phyloP scores from a whole-genome alignment of 306 rosid genomes.

The Trifolium fragiferum region DNA sequence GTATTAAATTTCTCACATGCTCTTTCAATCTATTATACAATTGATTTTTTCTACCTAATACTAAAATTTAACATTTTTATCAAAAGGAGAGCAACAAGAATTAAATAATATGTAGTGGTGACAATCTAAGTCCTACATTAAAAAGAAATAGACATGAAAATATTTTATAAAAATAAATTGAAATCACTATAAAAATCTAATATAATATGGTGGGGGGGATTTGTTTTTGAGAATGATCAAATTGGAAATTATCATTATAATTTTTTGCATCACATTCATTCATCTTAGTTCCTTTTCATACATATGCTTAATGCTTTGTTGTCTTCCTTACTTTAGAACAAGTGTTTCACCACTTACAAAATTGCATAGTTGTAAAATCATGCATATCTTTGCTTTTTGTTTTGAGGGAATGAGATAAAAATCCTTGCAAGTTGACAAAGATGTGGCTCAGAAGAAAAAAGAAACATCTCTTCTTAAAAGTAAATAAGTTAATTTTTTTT shows the following conservation, averaged over 20 bases:
- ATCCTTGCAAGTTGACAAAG: not conserved
- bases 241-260: not conserved
- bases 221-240: too few relatives aligned
- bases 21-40: too few relatives aligned
- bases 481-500: too few relatives aligned
- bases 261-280: not conserved
- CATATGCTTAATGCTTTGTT: not conserved
- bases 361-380: not conserved
- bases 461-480: not conserved
- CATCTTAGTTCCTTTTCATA: not conserved
- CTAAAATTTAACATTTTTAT: not conserved
- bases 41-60: not conserved
- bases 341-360: constrained; percentile 2
- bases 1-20: too few relatives aligned
- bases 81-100: not conserved
- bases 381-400: not conserved
- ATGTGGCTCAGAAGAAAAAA: not conserved
- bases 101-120: too few relatives aligned
- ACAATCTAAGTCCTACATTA: too few relatives aligned
- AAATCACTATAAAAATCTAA: too few relatives aligned
- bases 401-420: not conserved
- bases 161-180: too few relatives aligned
- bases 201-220: too few relatives aligned
- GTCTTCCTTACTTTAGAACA: not conserved
- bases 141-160: too few relatives aligned